Percentiles rank a stretch among this genome's conserved stretches.
Evolutionary conservation across 345 rosid species (phyloP).

Genomic region (Salix udensis): DNA sequence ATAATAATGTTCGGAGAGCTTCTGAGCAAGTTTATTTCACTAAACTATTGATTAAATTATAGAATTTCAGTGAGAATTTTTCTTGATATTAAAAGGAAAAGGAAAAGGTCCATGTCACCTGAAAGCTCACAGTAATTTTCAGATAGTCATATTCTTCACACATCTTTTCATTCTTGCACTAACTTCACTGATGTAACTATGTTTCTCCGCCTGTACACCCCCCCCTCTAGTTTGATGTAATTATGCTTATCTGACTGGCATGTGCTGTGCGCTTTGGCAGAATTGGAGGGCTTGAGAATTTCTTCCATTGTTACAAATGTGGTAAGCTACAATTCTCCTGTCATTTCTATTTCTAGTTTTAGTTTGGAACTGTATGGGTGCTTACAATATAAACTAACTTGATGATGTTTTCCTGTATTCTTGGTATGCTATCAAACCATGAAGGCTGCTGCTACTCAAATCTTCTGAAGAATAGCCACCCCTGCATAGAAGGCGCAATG

Average conservation of each 20-base stretch:
- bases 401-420: neutral
- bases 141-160: neutral
- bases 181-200: neutral
- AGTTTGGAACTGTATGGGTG: neutral
- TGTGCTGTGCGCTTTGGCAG: constrained; percentile 28
- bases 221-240: neutral
- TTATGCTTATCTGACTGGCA: neutral
- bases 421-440: neutral
- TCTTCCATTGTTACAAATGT: constrained; percentile 86
- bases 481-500: constrained; percentile 98
- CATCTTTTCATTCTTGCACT: neutral
- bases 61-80: neutral
- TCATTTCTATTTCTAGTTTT: neutral
- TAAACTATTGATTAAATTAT: neutral
- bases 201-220: neutral
- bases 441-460: constrained; percentile 86
- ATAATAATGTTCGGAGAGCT: neutral
- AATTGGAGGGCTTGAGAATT: constrained; percentile 77
- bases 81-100: neutral
- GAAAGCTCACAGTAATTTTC: neutral
- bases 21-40: neutral
- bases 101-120: neutral
- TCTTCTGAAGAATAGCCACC: constrained; percentile 64
- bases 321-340: constrained; percentile 42
- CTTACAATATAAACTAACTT: neutral